These are phyloP conservation scores for Fusarium graminum DNA, from an alignment of 2,329 filamentous ascomycete genomes.

Conservation along the genomic window DNA sequence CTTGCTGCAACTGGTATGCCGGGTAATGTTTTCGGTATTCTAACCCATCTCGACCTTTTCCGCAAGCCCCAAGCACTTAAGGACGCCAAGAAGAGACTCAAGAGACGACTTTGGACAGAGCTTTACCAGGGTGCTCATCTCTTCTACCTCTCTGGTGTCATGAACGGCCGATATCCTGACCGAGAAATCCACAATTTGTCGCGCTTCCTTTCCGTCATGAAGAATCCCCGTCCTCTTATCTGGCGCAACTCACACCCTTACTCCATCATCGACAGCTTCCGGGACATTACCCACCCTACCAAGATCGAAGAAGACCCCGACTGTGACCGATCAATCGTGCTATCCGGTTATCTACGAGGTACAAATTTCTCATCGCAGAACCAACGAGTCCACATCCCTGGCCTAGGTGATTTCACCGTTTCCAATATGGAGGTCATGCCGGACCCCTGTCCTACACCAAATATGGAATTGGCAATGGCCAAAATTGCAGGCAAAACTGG, in stretches of 20 bases:
- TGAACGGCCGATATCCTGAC: constrained; percentile 97
- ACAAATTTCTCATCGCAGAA: constrained; percentile 92
- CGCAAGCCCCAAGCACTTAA: constrained; percentile 91
- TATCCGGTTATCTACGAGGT: constrained; percentile 94
- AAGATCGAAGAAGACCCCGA: constrained; percentile 89
- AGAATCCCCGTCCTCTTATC: constrained; percentile 94
- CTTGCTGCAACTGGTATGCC: constrained; percentile 97
- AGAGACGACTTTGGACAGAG: constrained; percentile 96
- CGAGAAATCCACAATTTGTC: constrained; percentile 96
- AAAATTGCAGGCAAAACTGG: constrained; percentile 87
- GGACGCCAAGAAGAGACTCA: constrained; percentile 94
- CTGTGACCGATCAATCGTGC: constrained; percentile 89
- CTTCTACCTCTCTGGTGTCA: constrained; percentile 95
- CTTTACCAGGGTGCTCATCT: constrained; percentile 96
- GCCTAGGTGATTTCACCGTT: constrained; percentile 89
- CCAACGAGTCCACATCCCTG: constrained; percentile 91
- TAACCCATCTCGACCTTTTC: constrained; percentile 97
- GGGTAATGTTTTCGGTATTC: constrained; percentile 95
- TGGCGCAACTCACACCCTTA: constrained; percentile 99
- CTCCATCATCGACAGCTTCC: constrained; percentile 90
- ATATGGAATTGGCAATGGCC: constrained; percentile 86
- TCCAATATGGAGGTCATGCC: constrained; percentile 87
- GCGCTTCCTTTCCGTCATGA: constrained; percentile 97
- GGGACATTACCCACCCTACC: constrained; percentile 94
- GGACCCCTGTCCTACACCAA: constrained; percentile 94